Conservation (phyloP, 306 rosid species). For the Geum urbanum region DNA sequence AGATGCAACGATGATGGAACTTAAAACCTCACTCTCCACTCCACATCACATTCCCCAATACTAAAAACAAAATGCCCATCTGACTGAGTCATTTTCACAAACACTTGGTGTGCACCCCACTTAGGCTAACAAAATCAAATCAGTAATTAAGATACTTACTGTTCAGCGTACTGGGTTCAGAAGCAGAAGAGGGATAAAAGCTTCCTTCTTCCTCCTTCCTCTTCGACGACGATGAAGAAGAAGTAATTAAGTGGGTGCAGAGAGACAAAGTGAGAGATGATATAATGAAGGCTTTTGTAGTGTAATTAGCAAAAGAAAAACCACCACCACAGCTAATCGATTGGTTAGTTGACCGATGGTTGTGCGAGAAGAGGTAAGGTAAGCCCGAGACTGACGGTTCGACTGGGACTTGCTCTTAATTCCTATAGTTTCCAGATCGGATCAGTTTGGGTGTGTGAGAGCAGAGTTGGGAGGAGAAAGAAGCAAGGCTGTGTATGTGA, state of each 20-base stretch:
- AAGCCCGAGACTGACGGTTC: too few species aligned
- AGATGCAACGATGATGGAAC: too few species aligned
- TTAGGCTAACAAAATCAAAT: background rate
- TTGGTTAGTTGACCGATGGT: slow-evolving; percentile 54
- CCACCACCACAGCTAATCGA: slow-evolving; percentile 17
- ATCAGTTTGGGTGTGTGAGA: too few species aligned
- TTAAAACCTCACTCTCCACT: background rate
- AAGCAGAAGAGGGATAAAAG: slow-evolving; percentile 7
- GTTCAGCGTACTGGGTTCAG: background rate
- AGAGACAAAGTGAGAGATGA: too few species aligned
- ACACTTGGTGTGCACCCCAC: background rate
- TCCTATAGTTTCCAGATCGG: too few species aligned
- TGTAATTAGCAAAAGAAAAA: background rate
- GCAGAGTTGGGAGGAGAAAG: too few species aligned
- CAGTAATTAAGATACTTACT: slow-evolving; percentile 25
- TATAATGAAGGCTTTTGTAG: too few species aligned
- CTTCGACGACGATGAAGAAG: too few species aligned
- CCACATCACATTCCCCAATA: background rate
- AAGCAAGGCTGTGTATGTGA: too few species aligned
- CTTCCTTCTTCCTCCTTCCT: slow-evolving; percentile 15
- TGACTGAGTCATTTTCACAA: background rate
- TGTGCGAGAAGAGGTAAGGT: slow-evolving; percentile 21
- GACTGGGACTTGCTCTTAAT: too few species aligned
- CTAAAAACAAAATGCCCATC: background rate
- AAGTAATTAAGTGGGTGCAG: slow-evolving; percentile 1